A percentile compares a stretch with the other conserved stretches of the same genome.
Conservation (phyloP, 768 basidiomycete species). For the Amanita subjunquillea region DNA sequence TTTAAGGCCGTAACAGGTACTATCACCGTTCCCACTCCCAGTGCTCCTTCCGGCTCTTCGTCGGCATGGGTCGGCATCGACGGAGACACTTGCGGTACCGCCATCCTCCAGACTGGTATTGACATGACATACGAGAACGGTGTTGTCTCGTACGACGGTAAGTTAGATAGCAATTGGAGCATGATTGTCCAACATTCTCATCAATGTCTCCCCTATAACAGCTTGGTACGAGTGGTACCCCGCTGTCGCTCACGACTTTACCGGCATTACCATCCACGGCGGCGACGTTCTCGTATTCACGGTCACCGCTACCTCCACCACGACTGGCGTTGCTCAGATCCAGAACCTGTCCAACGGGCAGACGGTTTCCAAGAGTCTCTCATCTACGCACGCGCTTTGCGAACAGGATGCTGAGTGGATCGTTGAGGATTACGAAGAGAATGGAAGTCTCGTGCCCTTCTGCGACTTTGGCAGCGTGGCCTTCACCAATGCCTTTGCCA, state of each 20-base stretch:
- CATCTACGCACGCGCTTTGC: constrained; percentile 18
- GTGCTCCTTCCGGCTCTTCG: constrained; percentile 16
- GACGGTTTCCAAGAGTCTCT: constrained; percentile 17
- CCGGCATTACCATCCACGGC: not conserved
- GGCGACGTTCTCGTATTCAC: not conserved
- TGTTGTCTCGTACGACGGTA: not conserved
- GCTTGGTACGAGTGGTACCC: constrained; percentile 1
- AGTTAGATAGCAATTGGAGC: not conserved
- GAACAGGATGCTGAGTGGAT: constrained; percentile 28
- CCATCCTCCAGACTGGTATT: constrained; percentile 24
- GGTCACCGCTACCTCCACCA: not conserved
- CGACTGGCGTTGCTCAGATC: not conserved
- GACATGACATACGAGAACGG: constrained; percentile 17
- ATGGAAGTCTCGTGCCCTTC: not conserved
- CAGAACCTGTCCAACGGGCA: not conserved
- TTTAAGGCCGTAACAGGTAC: constrained; percentile 18
- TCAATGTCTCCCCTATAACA: not conserved
- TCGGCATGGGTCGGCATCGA: constrained; percentile 28
- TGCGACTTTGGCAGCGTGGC: not conserved
- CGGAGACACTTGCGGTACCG: constrained; percentile 22
- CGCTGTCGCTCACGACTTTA: not conserved
- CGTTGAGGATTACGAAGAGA: constrained; percentile 23
- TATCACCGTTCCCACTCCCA: constrained; percentile 21
- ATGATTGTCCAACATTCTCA: too few species aligned
- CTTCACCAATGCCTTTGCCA: not conserved